phyloP scores from a whole-genome alignment of 2,329 filamentous ascomycete species.

The Colletotrichum cordylinicola region DNA sequence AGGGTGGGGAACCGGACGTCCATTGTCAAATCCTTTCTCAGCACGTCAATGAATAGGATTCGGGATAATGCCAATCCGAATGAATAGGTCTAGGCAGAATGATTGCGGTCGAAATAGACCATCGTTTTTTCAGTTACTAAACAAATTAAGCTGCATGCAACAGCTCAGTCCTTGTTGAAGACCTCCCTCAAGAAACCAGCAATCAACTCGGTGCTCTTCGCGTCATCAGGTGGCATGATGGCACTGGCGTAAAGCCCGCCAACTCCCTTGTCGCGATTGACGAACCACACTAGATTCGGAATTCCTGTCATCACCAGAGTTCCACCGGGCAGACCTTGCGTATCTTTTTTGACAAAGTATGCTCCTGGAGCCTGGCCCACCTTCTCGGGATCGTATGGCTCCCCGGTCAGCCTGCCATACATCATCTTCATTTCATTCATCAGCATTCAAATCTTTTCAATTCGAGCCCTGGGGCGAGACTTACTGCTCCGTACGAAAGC shows the following conservation, averaged over 20 bases:
- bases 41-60: too few species aligned
- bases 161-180: neutral
- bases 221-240: neutral
- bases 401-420: neutral
- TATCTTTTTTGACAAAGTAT: neutral
- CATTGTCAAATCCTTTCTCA: neutral
- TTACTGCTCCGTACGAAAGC: neutral
- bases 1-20: neutral
- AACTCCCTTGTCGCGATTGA: neutral
- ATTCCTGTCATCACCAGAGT: neutral
- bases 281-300: neutral
- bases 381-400: neutral
- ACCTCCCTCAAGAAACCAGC: neutral
- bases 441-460: neutral
- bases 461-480: neutral
- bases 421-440: neutral
- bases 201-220: neutral
- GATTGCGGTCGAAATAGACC: too few species aligned
- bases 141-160: neutral
- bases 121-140: neutral
- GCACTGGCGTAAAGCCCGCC: slow-evolving; percentile 24
- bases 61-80: neutral
- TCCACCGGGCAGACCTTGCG: neutral
- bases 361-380: neutral
- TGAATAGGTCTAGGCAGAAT: neutral